Conservation (phyloP, 306 rosid species). For the Cucurbita ficifolia region DNA sequence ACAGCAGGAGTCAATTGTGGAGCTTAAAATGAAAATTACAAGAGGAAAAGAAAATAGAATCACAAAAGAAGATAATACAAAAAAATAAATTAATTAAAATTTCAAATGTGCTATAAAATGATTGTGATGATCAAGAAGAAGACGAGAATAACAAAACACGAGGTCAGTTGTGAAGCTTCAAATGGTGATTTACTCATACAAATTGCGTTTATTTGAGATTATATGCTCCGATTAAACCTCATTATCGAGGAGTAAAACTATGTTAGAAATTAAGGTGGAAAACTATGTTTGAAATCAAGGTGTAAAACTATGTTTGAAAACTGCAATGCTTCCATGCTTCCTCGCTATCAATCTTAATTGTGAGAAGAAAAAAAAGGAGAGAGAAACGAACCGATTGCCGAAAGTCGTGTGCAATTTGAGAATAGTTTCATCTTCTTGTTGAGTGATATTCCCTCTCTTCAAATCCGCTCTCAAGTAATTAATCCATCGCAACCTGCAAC, state of each 20-base stretch:
- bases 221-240: neutral
- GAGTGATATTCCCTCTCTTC: slow-evolving; percentile 78
- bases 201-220: neutral
- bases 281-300: too few relatives aligned
- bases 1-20: neutral
- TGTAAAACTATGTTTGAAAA: neutral
- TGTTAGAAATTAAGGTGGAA: too few relatives aligned
- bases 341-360: neutral
- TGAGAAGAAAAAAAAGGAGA: neutral
- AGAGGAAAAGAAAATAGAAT: neutral
- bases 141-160: neutral
- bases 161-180: neutral
- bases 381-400: slow-evolving; percentile 49
- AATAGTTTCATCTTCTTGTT: slow-evolving; percentile 73
- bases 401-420: slow-evolving; percentile 55
- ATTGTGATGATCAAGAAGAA: neutral
- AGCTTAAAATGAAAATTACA: neutral
- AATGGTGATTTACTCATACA: neutral
- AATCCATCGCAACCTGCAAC: slow-evolving; percentile 69
- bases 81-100: neutral
- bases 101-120: neutral
- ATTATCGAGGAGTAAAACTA: neutral
- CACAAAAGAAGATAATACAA: neutral
- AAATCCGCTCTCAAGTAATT: slow-evolving; percentile 67
- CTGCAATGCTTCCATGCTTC: neutral